phyloP scores from a whole-genome alignment of 768 basidiomycete genomes.

The Auriscalpium vulgare region DNA sequence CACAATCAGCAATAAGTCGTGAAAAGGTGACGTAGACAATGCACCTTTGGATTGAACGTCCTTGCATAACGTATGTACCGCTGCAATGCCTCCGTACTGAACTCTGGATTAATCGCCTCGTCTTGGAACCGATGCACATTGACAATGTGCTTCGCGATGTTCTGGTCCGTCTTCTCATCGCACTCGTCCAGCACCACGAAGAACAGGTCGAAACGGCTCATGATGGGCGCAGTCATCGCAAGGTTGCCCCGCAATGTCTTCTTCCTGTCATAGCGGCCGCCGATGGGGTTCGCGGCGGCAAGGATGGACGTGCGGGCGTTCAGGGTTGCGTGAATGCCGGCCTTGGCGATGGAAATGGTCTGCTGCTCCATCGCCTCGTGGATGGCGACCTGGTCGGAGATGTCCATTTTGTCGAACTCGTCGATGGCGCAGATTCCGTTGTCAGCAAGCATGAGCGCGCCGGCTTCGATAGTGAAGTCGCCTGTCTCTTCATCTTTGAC shows the following conservation, averaged over 20 bases:
- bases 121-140: constrained; percentile 95
- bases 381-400: constrained; percentile 96
- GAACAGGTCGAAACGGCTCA: constrained; percentile 97
- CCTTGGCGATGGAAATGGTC: constrained; percentile 98
- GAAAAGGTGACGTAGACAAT: constrained; percentile 10
- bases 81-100: constrained; percentile 93
- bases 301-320: constrained; percentile 97
- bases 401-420: constrained; percentile 99
- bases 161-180: constrained; percentile 84
- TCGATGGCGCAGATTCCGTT: constrained; percentile 99
- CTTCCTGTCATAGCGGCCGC: constrained; percentile 94
- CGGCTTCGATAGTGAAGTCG: constrained; percentile 98
- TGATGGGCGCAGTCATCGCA: constrained; percentile 97
- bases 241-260: constrained; percentile 87
- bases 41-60: constrained; percentile 95
- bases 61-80: constrained; percentile 95
- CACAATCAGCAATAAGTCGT: constrained; percentile 1
- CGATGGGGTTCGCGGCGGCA: constrained; percentile 96
- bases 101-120: constrained; percentile 92
- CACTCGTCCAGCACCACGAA: constrained; percentile 98
- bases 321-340: constrained; percentile 96
- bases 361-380: constrained; percentile 99
- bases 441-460: constrained; percentile 97
- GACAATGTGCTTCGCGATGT: constrained; percentile 95
- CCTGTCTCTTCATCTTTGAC: constrained; percentile 98